These are phyloP conservation scores for Ogataea methanolica DNA, from an alignment of 805 yeast genomes.

Conservation along the genomic window DNA sequence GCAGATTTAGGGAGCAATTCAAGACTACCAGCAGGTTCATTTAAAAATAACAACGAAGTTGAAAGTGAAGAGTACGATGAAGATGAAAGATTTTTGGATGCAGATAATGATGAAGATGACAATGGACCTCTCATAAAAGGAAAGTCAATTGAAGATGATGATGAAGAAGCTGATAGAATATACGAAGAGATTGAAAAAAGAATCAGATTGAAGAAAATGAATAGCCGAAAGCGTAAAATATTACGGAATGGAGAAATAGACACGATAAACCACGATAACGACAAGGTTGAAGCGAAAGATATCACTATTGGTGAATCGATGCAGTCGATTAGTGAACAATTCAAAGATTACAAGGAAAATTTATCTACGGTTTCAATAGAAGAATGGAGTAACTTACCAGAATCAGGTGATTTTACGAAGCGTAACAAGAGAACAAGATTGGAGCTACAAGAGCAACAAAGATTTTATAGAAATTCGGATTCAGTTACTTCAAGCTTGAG, in stretches of 20 bases:
- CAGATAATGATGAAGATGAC: constrained; percentile 18
- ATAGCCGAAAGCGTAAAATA: constrained; percentile 19
- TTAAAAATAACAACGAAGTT: constrained; percentile 19
- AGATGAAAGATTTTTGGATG: constrained; percentile 24
- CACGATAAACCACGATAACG: constrained; percentile 3
- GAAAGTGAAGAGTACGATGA: constrained; percentile 32
- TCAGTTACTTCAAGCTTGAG: constrained; percentile 38
- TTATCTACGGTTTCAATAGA: constrained; percentile 54
- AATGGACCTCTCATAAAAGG: not conserved
- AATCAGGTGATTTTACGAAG: constrained; percentile 81
- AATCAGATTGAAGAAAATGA: constrained; percentile 28
- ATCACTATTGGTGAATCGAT: constrained; percentile 23
- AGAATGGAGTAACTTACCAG: constrained; percentile 83
- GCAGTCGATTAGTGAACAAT: constrained; percentile 44
- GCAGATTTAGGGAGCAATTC: constrained; percentile 62
- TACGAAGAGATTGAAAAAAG: constrained; percentile 65
- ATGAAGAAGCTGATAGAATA: constrained; percentile 72
- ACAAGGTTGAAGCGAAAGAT: constrained; percentile 12
- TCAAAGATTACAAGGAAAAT: constrained; percentile 63
- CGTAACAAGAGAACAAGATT: constrained; percentile 68
- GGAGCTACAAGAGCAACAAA: constrained; percentile 54
- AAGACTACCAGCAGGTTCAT: constrained; percentile 27
- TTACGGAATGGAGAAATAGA: constrained; percentile 7
- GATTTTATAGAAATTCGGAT: constrained; percentile 85
- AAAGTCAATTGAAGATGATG: constrained; percentile 46